phyloP scores from a whole-genome alignment of 495 filamentous ascomycete genomes.

The Achaetomiella virescens region DNA sequence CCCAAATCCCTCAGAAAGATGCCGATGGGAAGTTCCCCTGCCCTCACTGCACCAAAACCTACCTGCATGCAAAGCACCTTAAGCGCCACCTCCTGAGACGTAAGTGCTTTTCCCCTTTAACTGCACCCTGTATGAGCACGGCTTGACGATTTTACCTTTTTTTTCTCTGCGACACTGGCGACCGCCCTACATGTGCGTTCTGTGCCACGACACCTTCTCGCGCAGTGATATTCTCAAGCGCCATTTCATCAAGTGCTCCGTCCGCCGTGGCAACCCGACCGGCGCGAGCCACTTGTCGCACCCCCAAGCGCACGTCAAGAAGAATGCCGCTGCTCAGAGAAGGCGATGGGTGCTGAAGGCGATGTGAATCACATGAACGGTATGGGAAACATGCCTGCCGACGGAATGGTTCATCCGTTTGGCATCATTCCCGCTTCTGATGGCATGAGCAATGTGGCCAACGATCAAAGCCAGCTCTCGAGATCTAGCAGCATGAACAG shows the following conservation, averaged over 20 bases:
- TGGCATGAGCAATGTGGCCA: slow-evolving; percentile 45
- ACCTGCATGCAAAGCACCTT: slow-evolving; percentile 93
- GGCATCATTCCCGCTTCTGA: slow-evolving; percentile 41
- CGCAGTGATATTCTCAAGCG: slow-evolving; percentile 97
- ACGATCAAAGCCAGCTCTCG: slow-evolving; percentile 50
- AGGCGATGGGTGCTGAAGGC: slow-evolving; percentile 38
- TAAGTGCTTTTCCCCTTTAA: slow-evolving; percentile 50
- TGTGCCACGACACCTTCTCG: slow-evolving; percentile 98
- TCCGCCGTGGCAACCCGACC: slow-evolving; percentile 88
- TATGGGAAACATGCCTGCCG: slow-evolving; percentile 44
- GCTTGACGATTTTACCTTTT: slow-evolving; percentile 24
- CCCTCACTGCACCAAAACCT: slow-evolving; percentile 94
- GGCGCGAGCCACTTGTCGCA: slow-evolving; percentile 88
- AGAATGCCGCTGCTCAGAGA: slow-evolving; percentile 54
- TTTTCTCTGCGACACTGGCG: slow-evolving; percentile 77
- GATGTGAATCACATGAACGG: slow-evolving; percentile 50
- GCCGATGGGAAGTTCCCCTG: slow-evolving; percentile 96
- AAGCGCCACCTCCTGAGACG: slow-evolving; percentile 92
- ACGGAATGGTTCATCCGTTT: slow-evolving; percentile 47
- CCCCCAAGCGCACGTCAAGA: slow-evolving; percentile 81
- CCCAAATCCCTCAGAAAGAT: slow-evolving; percentile 82
- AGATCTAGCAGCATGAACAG: slow-evolving; percentile 54
- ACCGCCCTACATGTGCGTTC: slow-evolving; percentile 95
- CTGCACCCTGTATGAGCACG: slow-evolving; percentile 13
- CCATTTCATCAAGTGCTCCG: slow-evolving; percentile 97